Evolutionary conservation across 2,329 filamentous ascomycete species (phyloP).

Genomic region (Epichloe uncinata): DNA sequence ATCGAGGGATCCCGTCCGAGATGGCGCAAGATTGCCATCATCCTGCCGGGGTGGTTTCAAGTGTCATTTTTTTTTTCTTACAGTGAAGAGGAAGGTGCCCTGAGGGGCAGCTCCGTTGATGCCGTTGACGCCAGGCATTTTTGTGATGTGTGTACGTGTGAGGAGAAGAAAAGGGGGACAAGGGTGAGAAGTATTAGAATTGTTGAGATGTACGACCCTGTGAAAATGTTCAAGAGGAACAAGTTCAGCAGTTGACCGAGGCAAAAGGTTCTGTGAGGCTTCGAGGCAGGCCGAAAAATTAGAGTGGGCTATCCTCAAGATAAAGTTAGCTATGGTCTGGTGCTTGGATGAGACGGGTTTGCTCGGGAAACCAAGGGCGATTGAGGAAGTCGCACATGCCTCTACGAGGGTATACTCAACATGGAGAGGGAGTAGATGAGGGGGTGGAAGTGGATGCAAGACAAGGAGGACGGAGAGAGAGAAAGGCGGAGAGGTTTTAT

Average conservation of each 20-base stretch:
- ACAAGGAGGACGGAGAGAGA: constrained; percentile 5
- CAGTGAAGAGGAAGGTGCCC: constrained; percentile 75
- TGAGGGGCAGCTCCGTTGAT: constrained; percentile 28
- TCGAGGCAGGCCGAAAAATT: neutral
- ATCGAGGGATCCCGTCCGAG: neutral
- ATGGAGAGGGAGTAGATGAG: neutral
- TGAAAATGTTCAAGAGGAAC: neutral
- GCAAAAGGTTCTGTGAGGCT: neutral
- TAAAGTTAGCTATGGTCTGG: neutral
- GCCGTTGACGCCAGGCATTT: constrained; percentile 43
- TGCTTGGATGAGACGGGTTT: neutral
- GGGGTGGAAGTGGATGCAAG: neutral
- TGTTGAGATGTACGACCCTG: neutral
- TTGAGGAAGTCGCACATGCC: constrained; percentile 1
- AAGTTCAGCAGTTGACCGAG: neutral
- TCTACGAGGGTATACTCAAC: neutral
- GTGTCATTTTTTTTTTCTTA: constrained; percentile 21
- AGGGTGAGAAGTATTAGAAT: neutral
- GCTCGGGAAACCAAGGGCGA: neutral
- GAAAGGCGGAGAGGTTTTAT: constrained; percentile 7
- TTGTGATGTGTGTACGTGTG: constrained; percentile 8
- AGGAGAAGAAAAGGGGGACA: constrained; percentile 2
- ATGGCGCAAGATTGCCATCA: neutral
- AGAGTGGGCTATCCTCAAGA: neutral
- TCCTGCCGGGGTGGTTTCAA: too few species aligned